Percentiles rank a stretch among this genome's conserved stretches.
Evolutionary conservation across 306 rosid species (phyloP).

Genomic region (Rubus idaeus): DNA sequence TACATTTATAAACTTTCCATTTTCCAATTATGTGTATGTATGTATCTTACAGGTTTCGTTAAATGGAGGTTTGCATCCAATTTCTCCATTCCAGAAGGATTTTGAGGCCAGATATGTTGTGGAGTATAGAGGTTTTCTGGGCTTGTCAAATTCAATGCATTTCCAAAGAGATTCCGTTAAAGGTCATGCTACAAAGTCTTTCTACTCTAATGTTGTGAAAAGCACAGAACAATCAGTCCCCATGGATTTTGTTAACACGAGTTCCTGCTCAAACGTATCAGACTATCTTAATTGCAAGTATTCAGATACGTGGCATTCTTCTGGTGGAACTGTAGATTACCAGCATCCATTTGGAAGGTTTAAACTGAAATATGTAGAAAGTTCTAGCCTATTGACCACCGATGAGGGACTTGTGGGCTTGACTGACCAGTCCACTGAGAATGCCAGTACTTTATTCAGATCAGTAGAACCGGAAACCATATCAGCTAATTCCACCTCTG

Average conservation of each 20-base stretch:
- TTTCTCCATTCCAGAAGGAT: conserved; percentile 59
- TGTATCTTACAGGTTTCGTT: conserved; percentile 54
- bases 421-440: conserved; percentile 39
- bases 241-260: conserved; percentile 20
- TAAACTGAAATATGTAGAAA: conserved; percentile 43
- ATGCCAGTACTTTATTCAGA: conserved; percentile 32
- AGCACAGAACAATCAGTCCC: conserved; percentile 30
- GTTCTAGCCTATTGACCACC: conserved; percentile 33
- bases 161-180: conserved; percentile 42
- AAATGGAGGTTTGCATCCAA: conserved; percentile 53
- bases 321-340: conserved; percentile 24
- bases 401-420: conserved; percentile 40
- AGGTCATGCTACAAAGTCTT: conserved; percentile 45
- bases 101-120: conserved; percentile 38
- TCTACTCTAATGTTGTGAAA: conserved; percentile 28
- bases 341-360: conserved; percentile 27
- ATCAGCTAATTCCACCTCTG: conserved; percentile 28
- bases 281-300: conserved; percentile 30
- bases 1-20: not conserved
- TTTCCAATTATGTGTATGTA: not conserved
- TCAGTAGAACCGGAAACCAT: conserved; percentile 42
- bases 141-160: conserved; percentile 48
- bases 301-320: conserved; percentile 36
- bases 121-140: conserved; percentile 39
- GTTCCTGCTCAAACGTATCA: conserved; percentile 31